Conservation (phyloP, 1,284 basidiomycete species). For the Pseudomicrostroma phylloplanum region DNA sequence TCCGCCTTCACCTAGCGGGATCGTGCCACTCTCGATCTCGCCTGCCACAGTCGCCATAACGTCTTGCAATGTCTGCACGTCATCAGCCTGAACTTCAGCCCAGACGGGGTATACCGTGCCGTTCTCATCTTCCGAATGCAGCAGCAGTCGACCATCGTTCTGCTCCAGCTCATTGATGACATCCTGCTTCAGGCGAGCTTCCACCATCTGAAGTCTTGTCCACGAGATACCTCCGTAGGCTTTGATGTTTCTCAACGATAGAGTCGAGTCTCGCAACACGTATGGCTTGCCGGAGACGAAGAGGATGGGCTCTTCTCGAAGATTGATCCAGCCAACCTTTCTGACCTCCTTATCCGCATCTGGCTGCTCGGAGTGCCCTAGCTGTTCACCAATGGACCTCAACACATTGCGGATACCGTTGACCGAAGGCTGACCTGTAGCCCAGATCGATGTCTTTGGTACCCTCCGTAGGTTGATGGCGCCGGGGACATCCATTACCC, state of each 20-base stretch:
- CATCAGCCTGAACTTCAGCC: slow-evolving; percentile 75
- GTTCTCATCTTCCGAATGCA: slow-evolving; percentile 83
- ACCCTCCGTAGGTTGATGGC: slow-evolving; percentile 91
- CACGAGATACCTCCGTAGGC: slow-evolving; percentile 47
- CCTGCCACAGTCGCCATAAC: slow-evolving; percentile 62
- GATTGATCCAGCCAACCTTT: slow-evolving; percentile 68
- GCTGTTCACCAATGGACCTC: slow-evolving; percentile 46
- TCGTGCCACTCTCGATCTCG: slow-evolving; percentile 21
- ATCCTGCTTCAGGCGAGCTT: slow-evolving; percentile 85
- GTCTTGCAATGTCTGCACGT: slow-evolving; percentile 80
- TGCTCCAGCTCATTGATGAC: slow-evolving; percentile 72
- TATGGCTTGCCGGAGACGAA: slow-evolving; percentile 74
- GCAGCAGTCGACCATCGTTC: slow-evolving; percentile 77
- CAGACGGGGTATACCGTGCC: slow-evolving; percentile 88
- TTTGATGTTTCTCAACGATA: slow-evolving; percentile 45
- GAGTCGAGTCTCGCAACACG: slow-evolving; percentile 52
- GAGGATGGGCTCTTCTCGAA: slow-evolving; percentile 81
- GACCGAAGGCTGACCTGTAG: slow-evolving; percentile 74
- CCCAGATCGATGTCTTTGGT: slow-evolving; percentile 65
- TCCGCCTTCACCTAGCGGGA: slow-evolving; percentile 59
- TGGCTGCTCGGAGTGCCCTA: slow-evolving; percentile 13
- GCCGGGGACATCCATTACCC: slow-evolving; percentile 61
- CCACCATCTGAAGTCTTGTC: slow-evolving; percentile 52
- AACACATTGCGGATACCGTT: slow-evolving; percentile 84
- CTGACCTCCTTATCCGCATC: too few relatives aligned